These are phyloP conservation scores for Ampelocalamus luodianensis DNA, from an alignment of 176 grass and related monocot genomes.

Conservation along the genomic window DNA sequence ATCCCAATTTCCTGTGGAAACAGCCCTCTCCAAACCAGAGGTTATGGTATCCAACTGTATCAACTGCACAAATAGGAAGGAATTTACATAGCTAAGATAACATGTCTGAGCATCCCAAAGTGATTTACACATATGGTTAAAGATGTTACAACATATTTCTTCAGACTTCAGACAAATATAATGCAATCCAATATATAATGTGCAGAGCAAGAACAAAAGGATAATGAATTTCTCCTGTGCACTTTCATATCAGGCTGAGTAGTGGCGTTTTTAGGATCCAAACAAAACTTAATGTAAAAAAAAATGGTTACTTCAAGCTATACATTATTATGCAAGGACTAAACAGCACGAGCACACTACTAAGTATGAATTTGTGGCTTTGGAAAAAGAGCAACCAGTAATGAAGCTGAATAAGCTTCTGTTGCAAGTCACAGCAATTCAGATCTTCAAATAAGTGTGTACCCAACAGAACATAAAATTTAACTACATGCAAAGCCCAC, in stretches of 20 bases:
- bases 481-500: conserved; percentile 5
- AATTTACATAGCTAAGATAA: conserved; percentile 15
- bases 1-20: conserved; percentile 98
- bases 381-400: not conserved
- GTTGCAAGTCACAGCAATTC: conserved; percentile 12
- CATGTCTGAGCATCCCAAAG: conserved; percentile 13
- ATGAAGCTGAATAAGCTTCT: not conserved
- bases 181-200: conserved; percentile 4
- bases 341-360: not conserved
- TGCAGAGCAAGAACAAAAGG: conserved; percentile 33
- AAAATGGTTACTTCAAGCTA: conserved; percentile 30
- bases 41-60: conserved; percentile 59
- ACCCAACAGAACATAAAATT: not conserved
- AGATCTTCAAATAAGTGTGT: not conserved
- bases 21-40: conserved; percentile 73
- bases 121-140: conserved; percentile 17
- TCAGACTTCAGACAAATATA: conserved; percentile 13
- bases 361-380: not conserved
- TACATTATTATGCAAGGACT: not conserved
- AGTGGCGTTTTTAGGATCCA: conserved; percentile 3
- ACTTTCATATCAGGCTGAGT: not conserved
- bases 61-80: conserved; percentile 42
- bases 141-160: conserved; percentile 3
- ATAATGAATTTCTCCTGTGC: conserved; percentile 4
- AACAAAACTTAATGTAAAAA: conserved; percentile 2